Percentiles rank a stretch among this genome's conserved stretches.
Evolutionary conservation across 176 grass and related monocot species (phyloP).

Genomic region (Eragrostis nindensis): DNA sequence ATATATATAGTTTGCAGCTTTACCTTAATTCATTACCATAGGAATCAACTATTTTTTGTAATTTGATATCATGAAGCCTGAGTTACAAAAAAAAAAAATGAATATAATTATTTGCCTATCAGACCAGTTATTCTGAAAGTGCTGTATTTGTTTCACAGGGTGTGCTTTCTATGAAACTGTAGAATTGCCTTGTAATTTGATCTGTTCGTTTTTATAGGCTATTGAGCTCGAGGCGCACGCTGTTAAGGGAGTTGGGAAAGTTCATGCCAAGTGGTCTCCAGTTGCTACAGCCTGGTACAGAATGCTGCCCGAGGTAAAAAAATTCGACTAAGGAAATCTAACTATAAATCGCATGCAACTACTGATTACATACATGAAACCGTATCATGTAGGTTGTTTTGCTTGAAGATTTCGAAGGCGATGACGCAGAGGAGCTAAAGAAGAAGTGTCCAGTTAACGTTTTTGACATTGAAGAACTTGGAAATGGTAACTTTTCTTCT

Average conservation of each 20-base stretch:
- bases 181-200: neutral
- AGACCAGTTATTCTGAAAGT: conserved; percentile 9
- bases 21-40: neutral
- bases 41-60: neutral
- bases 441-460: conserved; percentile 80
- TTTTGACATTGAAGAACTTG: conserved; percentile 97
- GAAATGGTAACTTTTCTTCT: conserved; percentile 52
- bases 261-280: conserved; percentile 99
- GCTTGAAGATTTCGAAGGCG: conserved; percentile 59
- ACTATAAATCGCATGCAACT: neutral
- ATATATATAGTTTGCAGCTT: neutral
- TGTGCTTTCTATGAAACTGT: conserved; percentile 9
- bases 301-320: conserved; percentile 91
- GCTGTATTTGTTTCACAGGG: neutral
- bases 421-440: conserved; percentile 64
- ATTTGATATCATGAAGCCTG: conserved; percentile 7
- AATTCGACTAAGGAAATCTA: conserved; percentile 25
- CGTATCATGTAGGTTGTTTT: conserved; percentile 61
- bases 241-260: conserved; percentile 84
- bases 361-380: neutral
- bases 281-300: conserved; percentile 95
- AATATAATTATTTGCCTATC: too few species aligned
- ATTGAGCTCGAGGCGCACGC: conserved; percentile 95
- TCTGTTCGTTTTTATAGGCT: conserved; percentile 45
- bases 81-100: neutral